Evolutionary conservation across 129 eudicot genomes (phyloP).

Genomic region (Deinandra increscens): DNA sequence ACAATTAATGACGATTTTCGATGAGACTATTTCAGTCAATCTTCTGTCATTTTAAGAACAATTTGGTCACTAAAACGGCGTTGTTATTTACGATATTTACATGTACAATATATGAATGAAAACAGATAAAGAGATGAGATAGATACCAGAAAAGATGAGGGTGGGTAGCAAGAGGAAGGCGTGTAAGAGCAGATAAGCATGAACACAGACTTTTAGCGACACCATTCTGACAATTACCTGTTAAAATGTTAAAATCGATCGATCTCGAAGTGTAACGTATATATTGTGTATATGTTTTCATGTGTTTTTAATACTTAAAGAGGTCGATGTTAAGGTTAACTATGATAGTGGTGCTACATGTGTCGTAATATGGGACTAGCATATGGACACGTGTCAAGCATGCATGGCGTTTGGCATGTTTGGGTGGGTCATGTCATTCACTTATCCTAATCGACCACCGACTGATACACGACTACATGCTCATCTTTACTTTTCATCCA

Average conservation of each 20-base stretch:
- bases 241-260: too few relatives aligned
- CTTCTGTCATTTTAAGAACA: too few relatives aligned
- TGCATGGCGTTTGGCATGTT: conserved; percentile 6
- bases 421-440: not conserved
- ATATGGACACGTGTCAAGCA: conserved; percentile 11
- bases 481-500: not conserved
- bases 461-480: not conserved
- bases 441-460: not conserved
- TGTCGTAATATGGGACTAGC: not conserved
- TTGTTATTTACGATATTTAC: too few relatives aligned
- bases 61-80: too few relatives aligned
- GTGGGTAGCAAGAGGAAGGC: conserved; percentile 30
- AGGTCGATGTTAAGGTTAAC: not conserved
- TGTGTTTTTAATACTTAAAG: too few relatives aligned
- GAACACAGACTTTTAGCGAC: conserved; percentile 8
- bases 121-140: not conserved
- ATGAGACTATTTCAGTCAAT: too few relatives aligned
- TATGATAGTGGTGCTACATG: conserved; percentile 5
- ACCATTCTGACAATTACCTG: not conserved
- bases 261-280: too few relatives aligned
- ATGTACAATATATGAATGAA: too few relatives aligned
- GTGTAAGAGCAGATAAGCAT: conserved; percentile 22
- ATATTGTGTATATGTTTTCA: too few relatives aligned
- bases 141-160: conserved; percentile 29
- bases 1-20: too few relatives aligned